Percentiles rank a stretch among this genome's conserved stretches.
phyloP scores from a whole-genome alignment of 805 yeast genomes.

The Lachancea meyersii region DNA sequence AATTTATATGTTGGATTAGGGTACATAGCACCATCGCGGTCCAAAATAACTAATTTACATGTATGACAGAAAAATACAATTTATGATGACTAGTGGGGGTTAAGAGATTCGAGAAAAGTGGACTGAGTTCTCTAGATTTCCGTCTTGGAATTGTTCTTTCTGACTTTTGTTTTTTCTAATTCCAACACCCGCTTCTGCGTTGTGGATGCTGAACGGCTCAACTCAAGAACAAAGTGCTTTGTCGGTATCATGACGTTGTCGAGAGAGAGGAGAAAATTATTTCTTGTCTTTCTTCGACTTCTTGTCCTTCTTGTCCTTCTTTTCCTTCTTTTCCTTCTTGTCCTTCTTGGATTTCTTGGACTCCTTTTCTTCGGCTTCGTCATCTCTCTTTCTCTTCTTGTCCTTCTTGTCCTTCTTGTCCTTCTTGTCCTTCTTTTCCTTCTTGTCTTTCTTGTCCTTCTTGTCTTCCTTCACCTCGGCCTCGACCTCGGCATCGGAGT shows the following conservation, averaged over 20 bases:
- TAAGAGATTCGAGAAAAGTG: not conserved
- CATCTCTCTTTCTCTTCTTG: conserved; percentile 6
- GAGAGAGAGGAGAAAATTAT: not conserved
- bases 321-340: conserved; percentile 2
- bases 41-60: conserved; percentile 10
- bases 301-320: conserved; percentile 1
- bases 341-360: conserved; percentile 6
- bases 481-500: conserved; percentile 34
- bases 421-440: conserved; percentile 8
- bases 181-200: too few species aligned
- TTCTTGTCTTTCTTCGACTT: conserved; percentile 7
- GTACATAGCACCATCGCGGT: conserved; percentile 5
- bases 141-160: not conserved
- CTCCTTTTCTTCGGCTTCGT: conserved; percentile 1
- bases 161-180: too few species aligned
- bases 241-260: not conserved
- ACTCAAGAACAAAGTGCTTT: not conserved
- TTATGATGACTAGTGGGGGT: conserved; percentile 7
- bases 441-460: conserved; percentile 28
- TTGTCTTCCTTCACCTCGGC: conserved; percentile 32
- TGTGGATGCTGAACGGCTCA: too few species aligned
- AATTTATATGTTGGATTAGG: conserved; percentile 2
- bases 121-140: not conserved
- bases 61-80: conserved; percentile 7
- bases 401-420: conserved; percentile 7